These are phyloP conservation scores for Pyrenochaeta sp. DNA, from an alignment of 2,329 filamentous ascomycete genomes.

Conservation along the genomic window DNA sequence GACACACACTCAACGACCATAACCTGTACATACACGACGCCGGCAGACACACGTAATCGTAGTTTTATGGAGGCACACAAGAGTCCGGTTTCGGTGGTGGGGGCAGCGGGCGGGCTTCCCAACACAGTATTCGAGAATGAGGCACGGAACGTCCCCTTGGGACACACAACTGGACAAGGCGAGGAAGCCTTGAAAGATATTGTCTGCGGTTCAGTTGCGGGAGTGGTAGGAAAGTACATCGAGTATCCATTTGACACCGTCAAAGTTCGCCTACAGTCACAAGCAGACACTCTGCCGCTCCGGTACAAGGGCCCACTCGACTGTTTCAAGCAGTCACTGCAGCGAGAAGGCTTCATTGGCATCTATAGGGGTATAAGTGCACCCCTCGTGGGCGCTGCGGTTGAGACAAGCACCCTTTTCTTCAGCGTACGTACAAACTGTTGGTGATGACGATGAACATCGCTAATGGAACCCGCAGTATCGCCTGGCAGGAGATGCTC, in stretches of 20 bases:
- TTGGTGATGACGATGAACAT: not conserved
- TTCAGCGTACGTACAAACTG: constrained; percentile 67
- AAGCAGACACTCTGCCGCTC: constrained; percentile 81
- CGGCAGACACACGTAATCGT: constrained; percentile 6
- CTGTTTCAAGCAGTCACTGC: constrained; percentile 88
- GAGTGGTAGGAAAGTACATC: constrained; percentile 91
- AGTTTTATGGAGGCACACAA: constrained; percentile 40
- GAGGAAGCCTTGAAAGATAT: constrained; percentile 84
- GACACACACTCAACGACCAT: constrained; percentile 13
- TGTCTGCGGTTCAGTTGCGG: constrained; percentile 87
- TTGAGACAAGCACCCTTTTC: constrained; percentile 92
- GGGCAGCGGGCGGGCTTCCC: constrained; percentile 33
- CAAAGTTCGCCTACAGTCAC: constrained; percentile 96
- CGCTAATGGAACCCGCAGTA: constrained; percentile 49
- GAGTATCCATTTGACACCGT: constrained; percentile 99
- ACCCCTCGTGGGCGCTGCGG: constrained; percentile 86
- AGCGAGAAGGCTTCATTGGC: constrained; percentile 77
- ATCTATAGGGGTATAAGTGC: constrained; percentile 94
- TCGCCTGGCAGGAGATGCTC: constrained; percentile 59
- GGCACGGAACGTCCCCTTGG: constrained; percentile 13
- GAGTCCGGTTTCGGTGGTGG: constrained; percentile 40
- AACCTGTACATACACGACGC: constrained; percentile 8
- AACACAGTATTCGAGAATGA: constrained; percentile 30
- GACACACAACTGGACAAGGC: constrained; percentile 51
- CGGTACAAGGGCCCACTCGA: constrained; percentile 87